Conservation (phyloP, 345 rosid species). For the Passiflora organensis region DNA sequence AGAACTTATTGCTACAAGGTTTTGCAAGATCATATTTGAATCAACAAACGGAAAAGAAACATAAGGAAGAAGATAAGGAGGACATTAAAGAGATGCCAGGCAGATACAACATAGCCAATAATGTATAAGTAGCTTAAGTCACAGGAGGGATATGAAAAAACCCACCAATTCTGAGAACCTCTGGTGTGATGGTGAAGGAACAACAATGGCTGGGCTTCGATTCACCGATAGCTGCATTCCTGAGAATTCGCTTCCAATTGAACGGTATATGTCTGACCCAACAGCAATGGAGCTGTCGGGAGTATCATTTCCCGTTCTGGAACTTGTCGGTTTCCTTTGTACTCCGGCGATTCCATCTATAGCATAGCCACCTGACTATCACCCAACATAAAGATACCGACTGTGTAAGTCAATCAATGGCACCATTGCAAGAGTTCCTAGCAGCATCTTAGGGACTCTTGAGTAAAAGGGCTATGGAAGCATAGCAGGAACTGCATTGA, state of each 20-base stretch:
- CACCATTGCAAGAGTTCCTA: not conserved
- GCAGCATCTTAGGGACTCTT: not conserved
- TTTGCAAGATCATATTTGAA: not conserved
- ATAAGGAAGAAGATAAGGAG: not conserved
- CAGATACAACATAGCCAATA: not conserved
- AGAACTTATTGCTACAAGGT: not conserved
- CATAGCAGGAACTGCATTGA: too few relatives aligned
- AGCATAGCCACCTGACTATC: conserved; percentile 32
- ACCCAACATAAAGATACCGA: conserved; percentile 6
- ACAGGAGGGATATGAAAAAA: not conserved
- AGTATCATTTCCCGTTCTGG: conserved; percentile 27
- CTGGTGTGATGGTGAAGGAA: conserved; percentile 33
- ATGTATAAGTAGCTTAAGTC: not conserved
- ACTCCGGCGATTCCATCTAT: conserved; percentile 17
- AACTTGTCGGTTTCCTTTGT: conserved; percentile 16
- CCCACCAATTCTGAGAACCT: conserved; percentile 32
- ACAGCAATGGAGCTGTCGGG: conserved; percentile 22
- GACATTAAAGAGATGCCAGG: not conserved
- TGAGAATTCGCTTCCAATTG: conserved; percentile 36
- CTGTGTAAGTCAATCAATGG: not conserved
- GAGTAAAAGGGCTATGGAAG: not conserved
- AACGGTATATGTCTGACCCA: conserved; percentile 31
- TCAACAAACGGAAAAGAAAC: not conserved
- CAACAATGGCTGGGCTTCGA: conserved; percentile 37
- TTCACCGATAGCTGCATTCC: conserved; percentile 28